Base-by-base conservation (phyloP, 257 asterid genomes). In the Thymus mandschuricus region DNA sequence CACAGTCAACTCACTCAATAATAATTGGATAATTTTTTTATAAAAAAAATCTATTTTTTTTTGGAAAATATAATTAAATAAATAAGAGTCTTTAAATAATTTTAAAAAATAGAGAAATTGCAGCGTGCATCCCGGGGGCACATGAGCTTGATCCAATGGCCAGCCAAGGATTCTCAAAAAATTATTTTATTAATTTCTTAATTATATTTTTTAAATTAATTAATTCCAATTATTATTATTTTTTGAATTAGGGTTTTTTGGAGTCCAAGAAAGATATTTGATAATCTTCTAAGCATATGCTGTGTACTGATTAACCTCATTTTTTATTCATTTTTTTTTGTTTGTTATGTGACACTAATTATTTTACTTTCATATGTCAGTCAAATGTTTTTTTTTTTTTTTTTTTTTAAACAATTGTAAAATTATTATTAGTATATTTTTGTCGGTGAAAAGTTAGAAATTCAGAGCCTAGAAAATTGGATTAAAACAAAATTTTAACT, bases 61-160 rank as follows among this genome's bases (percentile, higher is more conserved):
- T n/a, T n/a, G n/a, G n/a, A 66, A 48, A 43, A 2, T 10, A 10
- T 31, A 5, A 40, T 12, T 11, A 15, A 69, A 21, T n/a, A 3
- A 52, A 8, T 13, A 13, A 41, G 31, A 58, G 28, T 4, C 43
- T 41, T 43, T 27, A 43, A 43, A n/a, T n/a, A n/a, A n/a, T n/a
- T n/a, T n/a, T 49, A 62, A 75, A 78, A 81, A 74, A 52, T 5
- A 68, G 35, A 70, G 79, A 80, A 54, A 60, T 45, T 27, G 78
- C 88, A 82, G 94, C 88, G 82, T 83, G 83, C 85, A 79, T 82
- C 80, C 80, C 78, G 88, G 91, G 77, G 77, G 89, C 92, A 88
- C 95, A 82, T 84, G 95, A 82, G 66, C 60, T 74, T 76, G 82
- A 88, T 78, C 84, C 89, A 86, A 71, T 71, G 74, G 76, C 85